These are phyloP conservation scores for Thoreauomyces humboldtii DNA, from an alignment of 192 early-diverging fungal species.

Conservation along the genomic window DNA sequence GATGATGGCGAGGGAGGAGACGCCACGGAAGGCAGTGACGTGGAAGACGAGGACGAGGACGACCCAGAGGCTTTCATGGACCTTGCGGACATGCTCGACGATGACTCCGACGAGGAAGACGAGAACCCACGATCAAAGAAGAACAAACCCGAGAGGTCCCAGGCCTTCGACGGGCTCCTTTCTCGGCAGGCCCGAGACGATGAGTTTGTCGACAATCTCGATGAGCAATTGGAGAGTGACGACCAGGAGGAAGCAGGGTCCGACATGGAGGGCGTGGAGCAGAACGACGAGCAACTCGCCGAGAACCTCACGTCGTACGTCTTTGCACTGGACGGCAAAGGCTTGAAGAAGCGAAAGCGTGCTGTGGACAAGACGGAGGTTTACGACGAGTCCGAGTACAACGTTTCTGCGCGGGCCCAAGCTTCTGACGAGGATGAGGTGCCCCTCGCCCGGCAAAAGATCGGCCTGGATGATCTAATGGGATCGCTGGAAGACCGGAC, in stretches of 20 bases:
- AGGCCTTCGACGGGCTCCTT: constrained; percentile 14
- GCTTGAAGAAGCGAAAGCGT: constrained; percentile 49
- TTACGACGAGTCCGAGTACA: constrained; percentile 72
- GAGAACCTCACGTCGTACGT: constrained; percentile 40
- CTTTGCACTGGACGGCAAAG: constrained; percentile 57
- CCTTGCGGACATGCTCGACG: too few species aligned
- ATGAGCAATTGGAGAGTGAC: constrained; percentile 16
- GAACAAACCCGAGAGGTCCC: too few species aligned
- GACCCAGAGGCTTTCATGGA: too few species aligned
- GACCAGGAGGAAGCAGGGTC: constrained; percentile 19
- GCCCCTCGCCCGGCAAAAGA: constrained; percentile 40
- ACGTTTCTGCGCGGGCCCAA: constrained; percentile 33
- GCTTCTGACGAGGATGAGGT: constrained; percentile 20
- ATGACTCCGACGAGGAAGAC: too few species aligned
- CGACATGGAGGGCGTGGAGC: too few species aligned
- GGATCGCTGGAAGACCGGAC: constrained; percentile 60
- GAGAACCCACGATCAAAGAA: too few species aligned
- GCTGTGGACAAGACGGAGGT: constrained; percentile 65
- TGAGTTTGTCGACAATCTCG: not conserved
- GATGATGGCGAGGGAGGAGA: constrained; percentile 23
- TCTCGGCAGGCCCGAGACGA: constrained; percentile 1
- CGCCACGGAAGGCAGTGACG: constrained; percentile 31
- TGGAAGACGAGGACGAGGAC: constrained; percentile 45
- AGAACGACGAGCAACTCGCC: constrained; percentile 22
- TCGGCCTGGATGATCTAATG: constrained; percentile 76